These are phyloP conservation scores for Candida sojae DNA, from an alignment of 1,139 yeast genomes.

Conservation along the genomic window DNA sequence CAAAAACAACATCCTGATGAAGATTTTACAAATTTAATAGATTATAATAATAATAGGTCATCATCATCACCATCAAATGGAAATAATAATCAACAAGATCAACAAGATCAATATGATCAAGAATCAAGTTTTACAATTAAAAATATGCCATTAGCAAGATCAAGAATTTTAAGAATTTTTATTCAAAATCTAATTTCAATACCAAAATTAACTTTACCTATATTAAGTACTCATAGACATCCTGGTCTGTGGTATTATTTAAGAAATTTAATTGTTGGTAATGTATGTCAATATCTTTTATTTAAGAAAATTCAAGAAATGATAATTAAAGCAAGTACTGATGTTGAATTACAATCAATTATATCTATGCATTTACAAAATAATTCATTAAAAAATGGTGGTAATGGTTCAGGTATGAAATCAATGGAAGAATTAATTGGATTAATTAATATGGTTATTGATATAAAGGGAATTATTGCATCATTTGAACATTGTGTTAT, in stretches of 20 bases:
- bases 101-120: conserved; percentile 16
- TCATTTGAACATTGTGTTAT: conserved; percentile 34
- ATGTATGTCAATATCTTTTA: conserved; percentile 39
- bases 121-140: conserved; percentile 16
- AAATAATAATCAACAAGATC: conserved; percentile 5
- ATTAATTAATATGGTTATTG: conserved; percentile 24
- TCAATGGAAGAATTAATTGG: conserved; percentile 14
- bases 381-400: not conserved
- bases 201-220: conserved; percentile 39
- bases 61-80: not conserved
- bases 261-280: conserved; percentile 42
- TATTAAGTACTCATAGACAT: conserved; percentile 40
- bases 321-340: conserved; percentile 13
- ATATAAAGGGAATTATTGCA: conserved; percentile 25
- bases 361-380: conserved; percentile 5
- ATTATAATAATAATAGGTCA: conserved; percentile 4
- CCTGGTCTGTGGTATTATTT: conserved; percentile 47
- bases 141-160: conserved; percentile 20
- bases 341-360: conserved; percentile 11
- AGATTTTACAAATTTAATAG: conserved; percentile 33
- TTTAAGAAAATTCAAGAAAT: conserved; percentile 33
- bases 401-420: not conserved
- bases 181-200: conserved; percentile 28
- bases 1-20: conserved; percentile 32
- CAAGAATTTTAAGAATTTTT: conserved; percentile 25